These are phyloP conservation scores for Caulochytrium protostelioides DNA, from an alignment of 371 early-diverging fungal species.

Conservation along the genomic window DNA sequence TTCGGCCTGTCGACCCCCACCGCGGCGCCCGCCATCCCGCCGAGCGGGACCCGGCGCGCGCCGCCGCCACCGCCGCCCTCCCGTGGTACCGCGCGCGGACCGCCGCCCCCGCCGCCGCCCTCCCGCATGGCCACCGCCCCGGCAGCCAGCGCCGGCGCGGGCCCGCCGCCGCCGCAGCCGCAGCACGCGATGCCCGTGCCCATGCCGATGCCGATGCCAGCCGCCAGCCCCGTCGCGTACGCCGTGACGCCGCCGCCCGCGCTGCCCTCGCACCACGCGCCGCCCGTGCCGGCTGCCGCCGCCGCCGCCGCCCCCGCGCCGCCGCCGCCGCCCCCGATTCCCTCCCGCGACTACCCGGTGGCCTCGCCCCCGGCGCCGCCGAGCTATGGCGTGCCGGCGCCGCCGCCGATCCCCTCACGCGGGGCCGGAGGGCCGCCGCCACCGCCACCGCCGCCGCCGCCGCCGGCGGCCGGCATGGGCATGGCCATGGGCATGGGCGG, in stretches of 20 bases:
- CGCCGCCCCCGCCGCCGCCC: not conserved
- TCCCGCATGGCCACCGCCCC: not conserved
- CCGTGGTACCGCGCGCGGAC: conserved; percentile 5
- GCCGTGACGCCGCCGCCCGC: too few relatives aligned
- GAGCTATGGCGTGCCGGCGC: conserved; percentile 6
- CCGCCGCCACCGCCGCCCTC: too few relatives aligned
- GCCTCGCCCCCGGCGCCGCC: conserved; percentile 4
- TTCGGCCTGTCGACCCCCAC: conserved; percentile 12
- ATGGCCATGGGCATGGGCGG: too few relatives aligned
- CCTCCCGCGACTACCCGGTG: conserved; percentile 1
- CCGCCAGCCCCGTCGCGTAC: too few relatives aligned
- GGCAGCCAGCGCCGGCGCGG: not conserved
- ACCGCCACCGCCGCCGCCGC: conserved; percentile 5
- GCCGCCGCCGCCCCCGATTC: conserved; percentile 4
- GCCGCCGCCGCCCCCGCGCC: conserved; percentile 10
- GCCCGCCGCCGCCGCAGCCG: conserved; percentile 6
- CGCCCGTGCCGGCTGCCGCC: too few relatives aligned
- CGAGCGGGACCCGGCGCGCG: too few relatives aligned
- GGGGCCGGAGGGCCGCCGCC: conserved; percentile 6
- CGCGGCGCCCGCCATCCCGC: too few relatives aligned
- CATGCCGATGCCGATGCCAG: too few relatives aligned
- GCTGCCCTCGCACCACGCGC: too few relatives aligned
- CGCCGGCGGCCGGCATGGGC: conserved; percentile 1
- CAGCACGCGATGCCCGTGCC: too few relatives aligned
- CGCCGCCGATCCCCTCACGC: conserved; percentile 5